Conservation (phyloP, 371 early-diverging fungal genomes). For the Mucor irregularis region DNA sequence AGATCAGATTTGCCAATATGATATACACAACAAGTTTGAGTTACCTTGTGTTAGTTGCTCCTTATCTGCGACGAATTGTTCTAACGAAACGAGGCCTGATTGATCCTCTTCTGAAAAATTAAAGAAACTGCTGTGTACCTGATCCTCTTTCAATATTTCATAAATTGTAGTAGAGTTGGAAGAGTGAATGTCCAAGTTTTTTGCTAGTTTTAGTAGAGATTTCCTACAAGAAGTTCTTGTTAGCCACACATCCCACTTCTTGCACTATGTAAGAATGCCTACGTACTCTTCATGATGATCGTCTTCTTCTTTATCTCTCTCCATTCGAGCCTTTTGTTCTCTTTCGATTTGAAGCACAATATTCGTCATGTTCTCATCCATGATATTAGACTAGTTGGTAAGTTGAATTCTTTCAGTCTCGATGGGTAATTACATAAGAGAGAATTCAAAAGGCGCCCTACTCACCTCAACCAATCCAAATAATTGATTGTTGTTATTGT, state of each 20-base stretch:
- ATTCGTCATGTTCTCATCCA: conserved; percentile 4
- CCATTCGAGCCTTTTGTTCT: conserved; percentile 1
- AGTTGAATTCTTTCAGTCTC: too few relatives aligned
- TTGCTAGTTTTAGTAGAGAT: background rate
- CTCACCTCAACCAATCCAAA: too few relatives aligned
- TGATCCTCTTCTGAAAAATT: too few relatives aligned
- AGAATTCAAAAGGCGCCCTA: background rate
- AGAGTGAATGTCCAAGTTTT: background rate
- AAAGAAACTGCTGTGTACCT: background rate
- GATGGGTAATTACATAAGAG: background rate
- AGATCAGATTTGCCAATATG: too few relatives aligned
- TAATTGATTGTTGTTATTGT: background rate
- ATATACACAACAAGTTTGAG: too few relatives aligned
- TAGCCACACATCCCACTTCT: background rate
- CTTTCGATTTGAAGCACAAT: conserved; percentile 2
- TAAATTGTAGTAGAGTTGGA: background rate
- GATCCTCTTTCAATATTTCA: background rate
- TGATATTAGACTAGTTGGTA: background rate
- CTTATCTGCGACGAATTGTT: too few relatives aligned
- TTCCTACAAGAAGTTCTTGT: too few relatives aligned
- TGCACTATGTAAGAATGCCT: background rate
- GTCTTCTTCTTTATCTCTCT: conserved; percentile 5
- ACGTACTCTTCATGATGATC: conserved; percentile 6
- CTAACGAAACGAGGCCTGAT: too few relatives aligned
- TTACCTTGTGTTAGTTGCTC: too few relatives aligned